Base-by-base conservation (phyloP, 2,329 filamentous ascomycete species). In the Colletotrichum nymphaeae region DNA sequence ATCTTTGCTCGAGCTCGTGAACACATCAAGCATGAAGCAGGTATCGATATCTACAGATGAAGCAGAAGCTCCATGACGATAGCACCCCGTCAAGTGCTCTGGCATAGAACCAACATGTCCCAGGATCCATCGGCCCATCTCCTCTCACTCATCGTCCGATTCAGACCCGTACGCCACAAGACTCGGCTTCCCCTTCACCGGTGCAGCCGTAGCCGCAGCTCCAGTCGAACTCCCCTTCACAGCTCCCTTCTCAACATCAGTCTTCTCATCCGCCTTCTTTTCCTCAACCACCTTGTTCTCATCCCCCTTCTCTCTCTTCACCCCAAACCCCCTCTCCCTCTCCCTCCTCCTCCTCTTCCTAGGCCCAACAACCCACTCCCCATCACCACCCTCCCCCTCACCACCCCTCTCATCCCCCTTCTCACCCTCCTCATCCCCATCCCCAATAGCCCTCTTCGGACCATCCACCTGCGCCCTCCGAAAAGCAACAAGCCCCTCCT, bases 131-230 rank as follows among this genome's bases (percentile, higher is more conserved):
- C 16, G 24, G 28, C 28, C 28, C 7, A 30, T 37, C 2, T 8
- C 16, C 30, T 5, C 16, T 69, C 60, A 74, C 7, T 75, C 73
- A 26, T 88, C 86, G 56, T 88, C 86, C 22, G 85, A 84, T 58
- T 90, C 89, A 1, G 89, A 91, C 5, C 86, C 89, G 75, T 91
- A 92, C 70, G 84, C 85, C 14, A 91, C 89, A 52, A 91, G 78
- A 0, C 84, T 84, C 58, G 85, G 64, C 8, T 80, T 78, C 3
- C 81, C 74, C 69, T 81, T 83, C 3, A 49, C 19, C 42, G 42
- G 42, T 3, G 42, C 19, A 49, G 42, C 14, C 3, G 37, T 5
- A 49, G 42, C 5, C 24, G 71, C 49, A 19, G 65, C 63, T 4
- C 46, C 58, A 24, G 67, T 65, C 32, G 22, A 16, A 26, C 46